Percentiles rank a stretch among this genome's conserved stretches.
Evolutionary conservation across 208 protist genomes (phyloP).

Genomic region (Leptomonas seymouri): DNA sequence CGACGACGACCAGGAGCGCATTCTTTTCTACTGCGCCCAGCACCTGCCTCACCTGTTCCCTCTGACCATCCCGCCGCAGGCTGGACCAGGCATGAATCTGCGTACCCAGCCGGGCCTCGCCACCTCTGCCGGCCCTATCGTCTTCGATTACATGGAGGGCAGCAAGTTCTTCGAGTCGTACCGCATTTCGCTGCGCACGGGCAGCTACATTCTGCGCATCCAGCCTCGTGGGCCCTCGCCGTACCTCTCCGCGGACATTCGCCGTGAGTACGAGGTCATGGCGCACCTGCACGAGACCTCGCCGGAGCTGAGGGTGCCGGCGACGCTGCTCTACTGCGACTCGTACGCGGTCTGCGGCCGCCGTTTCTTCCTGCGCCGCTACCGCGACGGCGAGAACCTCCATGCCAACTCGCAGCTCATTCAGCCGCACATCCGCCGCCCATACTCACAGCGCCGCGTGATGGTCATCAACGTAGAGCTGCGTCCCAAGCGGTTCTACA

Average conservation of each 20-base stretch:
- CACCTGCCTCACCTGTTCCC: slow-evolving; percentile 77
- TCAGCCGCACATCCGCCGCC: slow-evolving; percentile 67
- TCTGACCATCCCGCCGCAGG: slow-evolving; percentile 38
- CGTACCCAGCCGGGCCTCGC: slow-evolving; percentile 55
- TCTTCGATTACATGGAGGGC: slow-evolving; percentile 66
- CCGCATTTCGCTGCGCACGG: slow-evolving; percentile 73
- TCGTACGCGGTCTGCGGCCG: slow-evolving; percentile 65
- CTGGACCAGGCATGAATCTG: slow-evolving; percentile 41
- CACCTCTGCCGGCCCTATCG: slow-evolving; percentile 64
- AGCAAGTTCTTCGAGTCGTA: slow-evolving; percentile 69
- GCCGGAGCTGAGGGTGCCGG: slow-evolving; percentile 52
- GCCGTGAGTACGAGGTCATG: slow-evolving; percentile 75
- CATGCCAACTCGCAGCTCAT: slow-evolving; percentile 53
- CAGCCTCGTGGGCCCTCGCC: slow-evolving; percentile 64
- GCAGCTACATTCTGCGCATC: slow-evolving; percentile 74
- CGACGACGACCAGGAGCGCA: slow-evolving; percentile 71
- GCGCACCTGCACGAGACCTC: slow-evolving; percentile 49
- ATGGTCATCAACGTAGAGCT: slow-evolving; percentile 65
- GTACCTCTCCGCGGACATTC: slow-evolving; percentile 57
- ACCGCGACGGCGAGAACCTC: slow-evolving; percentile 67
- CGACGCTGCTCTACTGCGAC: slow-evolving; percentile 72
- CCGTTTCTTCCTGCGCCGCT: slow-evolving; percentile 73
- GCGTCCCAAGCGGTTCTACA: slow-evolving; percentile 62
- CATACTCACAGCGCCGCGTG: slow-evolving; percentile 67
- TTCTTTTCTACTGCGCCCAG: slow-evolving; percentile 76